These are phyloP conservation scores for Pelargonium myrrhifolium DNA, from an alignment of 441 rosid genomes.

Conservation along the genomic window DNA sequence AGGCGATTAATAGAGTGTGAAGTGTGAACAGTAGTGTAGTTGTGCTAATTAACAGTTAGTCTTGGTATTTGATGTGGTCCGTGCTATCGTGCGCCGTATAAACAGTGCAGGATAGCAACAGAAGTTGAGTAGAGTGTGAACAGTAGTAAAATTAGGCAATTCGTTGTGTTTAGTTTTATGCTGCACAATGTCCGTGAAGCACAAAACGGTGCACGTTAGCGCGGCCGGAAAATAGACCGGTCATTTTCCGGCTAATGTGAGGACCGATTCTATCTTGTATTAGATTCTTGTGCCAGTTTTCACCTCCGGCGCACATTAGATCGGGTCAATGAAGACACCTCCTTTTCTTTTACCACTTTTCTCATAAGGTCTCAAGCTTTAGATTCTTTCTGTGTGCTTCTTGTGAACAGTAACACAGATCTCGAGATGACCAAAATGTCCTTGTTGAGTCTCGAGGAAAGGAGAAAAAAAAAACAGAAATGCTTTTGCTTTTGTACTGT, in stretches of 20 bases:
- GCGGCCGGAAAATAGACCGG: no score
- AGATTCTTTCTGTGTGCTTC: not conserved
- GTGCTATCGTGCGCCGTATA: not conserved
- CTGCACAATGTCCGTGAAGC: no score
- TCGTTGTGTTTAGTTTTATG: no score
- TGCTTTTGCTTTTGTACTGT: constrained; percentile 3
- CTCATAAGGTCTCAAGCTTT: not conserved
- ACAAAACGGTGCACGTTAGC: no score
- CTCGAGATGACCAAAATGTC: constrained; percentile 6
- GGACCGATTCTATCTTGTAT: no score
- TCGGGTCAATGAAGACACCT: constrained; percentile 2
- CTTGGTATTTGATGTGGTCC: no score
- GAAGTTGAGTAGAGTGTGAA: no score
- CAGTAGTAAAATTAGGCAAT: no score
- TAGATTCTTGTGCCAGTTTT: not conserved
- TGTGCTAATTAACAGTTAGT: no score
- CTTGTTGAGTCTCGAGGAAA: not conserved
- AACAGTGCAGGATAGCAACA: not conserved
- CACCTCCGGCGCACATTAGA: not conserved
- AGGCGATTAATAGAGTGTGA: no score
- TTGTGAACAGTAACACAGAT: not conserved
- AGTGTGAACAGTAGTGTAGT: no score
- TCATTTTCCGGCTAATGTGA: no score
- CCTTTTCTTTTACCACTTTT: not conserved
- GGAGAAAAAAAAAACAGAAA: not conserved